Conservation (phyloP, 768 basidiomycete genomes). For the Suillus placidus region DNA sequence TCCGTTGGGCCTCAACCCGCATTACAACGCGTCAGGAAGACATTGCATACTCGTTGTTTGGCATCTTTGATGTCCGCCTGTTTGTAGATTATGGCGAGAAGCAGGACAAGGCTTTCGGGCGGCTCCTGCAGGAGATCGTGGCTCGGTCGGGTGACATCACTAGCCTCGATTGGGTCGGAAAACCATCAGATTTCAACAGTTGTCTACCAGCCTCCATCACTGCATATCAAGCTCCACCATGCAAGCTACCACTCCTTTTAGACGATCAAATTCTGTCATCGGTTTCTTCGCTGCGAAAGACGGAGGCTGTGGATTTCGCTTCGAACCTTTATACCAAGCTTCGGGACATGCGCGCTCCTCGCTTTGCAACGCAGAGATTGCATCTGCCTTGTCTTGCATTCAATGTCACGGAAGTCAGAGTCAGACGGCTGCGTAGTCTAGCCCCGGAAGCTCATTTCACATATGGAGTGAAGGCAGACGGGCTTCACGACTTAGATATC, state of each 20-base stretch:
- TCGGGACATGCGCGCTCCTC: neutral
- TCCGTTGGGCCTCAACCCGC: neutral
- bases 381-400: neutral
- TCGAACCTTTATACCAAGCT: neutral
- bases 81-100: neutral
- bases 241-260: neutral
- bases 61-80: neutral
- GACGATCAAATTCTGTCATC: neutral
- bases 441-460: neutral
- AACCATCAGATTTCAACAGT: neutral
- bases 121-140: neutral
- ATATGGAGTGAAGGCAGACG: neutral
- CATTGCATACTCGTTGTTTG: neutral
- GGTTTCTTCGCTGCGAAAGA: neutral
- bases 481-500: neutral
- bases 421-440: too few species aligned
- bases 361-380: neutral
- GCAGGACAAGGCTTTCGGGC: neutral
- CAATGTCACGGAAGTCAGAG: too few species aligned
- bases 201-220: neutral
- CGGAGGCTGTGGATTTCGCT: neutral
- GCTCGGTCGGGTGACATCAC: neutral
- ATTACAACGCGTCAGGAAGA: neutral
- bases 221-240: neutral
- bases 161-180: neutral